A percentile compares a stretch with the other conserved stretches of the same genome.
Evolutionary conservation across 768 basidiomycete species (phyloP).

Genomic region (Saitozyma podzolica): DNA sequence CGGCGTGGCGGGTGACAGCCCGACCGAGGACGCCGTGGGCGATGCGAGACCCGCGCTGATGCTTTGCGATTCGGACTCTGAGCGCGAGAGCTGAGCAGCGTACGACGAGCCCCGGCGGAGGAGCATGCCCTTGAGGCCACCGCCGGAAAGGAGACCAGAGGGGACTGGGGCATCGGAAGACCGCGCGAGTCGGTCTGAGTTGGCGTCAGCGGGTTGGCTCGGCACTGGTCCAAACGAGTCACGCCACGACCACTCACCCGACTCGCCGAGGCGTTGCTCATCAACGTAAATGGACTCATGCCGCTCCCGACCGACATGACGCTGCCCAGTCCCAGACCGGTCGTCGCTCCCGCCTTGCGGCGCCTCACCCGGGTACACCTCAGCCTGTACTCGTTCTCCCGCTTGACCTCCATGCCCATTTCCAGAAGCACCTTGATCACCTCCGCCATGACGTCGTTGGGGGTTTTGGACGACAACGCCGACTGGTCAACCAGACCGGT

Average conservation of each 20-base stretch:
- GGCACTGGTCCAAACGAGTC: not conserved
- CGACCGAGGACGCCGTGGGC: conserved; percentile 53
- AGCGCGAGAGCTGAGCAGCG: conserved; percentile 20
- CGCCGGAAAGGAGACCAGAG: conserved; percentile 65
- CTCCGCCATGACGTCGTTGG: conserved; percentile 84
- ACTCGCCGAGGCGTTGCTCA: conserved; percentile 78
- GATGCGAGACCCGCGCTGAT: conserved; percentile 7
- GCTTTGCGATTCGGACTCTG: conserved; percentile 17
- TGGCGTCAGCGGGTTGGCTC: conserved; percentile 16
- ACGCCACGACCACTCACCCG: conserved; percentile 64
- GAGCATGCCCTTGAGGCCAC: conserved; percentile 81
- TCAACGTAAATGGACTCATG: conserved; percentile 67
- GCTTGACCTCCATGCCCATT: conserved; percentile 86
- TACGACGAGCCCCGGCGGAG: conserved; percentile 83
- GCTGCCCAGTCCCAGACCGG: conserved; percentile 55
- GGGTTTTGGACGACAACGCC: conserved; percentile 78
- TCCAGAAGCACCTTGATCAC: conserved; percentile 73
- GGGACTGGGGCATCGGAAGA: conserved; percentile 76
- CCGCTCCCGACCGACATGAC: conserved; percentile 53
- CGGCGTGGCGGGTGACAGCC: conserved; percentile 49
- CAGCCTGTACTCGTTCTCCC: conserved; percentile 88
- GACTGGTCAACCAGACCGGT: conserved; percentile 89
- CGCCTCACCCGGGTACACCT: conserved; percentile 78
- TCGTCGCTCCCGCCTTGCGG: conserved; percentile 58
- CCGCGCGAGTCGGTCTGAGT: conserved; percentile 83